These are phyloP conservation scores for Microcyclospora pomicola DNA, from an alignment of 2,329 filamentous ascomycete species.

Conservation along the genomic window DNA sequence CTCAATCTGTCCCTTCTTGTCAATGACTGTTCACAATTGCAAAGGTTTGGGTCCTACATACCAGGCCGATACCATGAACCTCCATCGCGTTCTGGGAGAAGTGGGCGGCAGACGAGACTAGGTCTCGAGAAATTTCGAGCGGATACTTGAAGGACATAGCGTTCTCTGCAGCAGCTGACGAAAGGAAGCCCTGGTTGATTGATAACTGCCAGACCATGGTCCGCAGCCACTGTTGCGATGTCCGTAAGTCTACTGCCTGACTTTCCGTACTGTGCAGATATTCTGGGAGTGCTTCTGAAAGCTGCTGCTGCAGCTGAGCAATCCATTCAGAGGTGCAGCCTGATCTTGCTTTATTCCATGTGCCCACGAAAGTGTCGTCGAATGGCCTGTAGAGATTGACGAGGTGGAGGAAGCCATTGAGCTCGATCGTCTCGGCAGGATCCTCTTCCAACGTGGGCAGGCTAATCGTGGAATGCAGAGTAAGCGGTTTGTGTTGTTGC, in stretches of 20 bases:
- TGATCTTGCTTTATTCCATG: slow-evolving; percentile 47
- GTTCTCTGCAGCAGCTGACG: slow-evolving; percentile 39
- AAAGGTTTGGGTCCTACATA: slow-evolving; percentile 28
- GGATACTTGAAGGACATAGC: slow-evolving; percentile 50
- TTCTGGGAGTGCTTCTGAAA: slow-evolving; percentile 39
- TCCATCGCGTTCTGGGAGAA: slow-evolving; percentile 63
- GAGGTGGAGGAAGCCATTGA: slow-evolving; percentile 46
- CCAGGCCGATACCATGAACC: slow-evolving; percentile 58
- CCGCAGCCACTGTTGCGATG: slow-evolving; percentile 57
- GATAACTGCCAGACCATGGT: slow-evolving; percentile 62
- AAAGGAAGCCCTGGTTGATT: slow-evolving; percentile 51
- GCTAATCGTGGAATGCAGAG: slow-evolving; percentile 45
- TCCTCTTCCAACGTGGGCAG: slow-evolving; percentile 37
- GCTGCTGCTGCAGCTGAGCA: slow-evolving; percentile 35
- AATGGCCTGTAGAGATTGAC: slow-evolving; percentile 49
- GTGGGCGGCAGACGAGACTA: slow-evolving; percentile 50
- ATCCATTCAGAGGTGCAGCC: slow-evolving; percentile 35
- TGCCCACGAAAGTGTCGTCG: slow-evolving; percentile 48
- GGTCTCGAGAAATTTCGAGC: slow-evolving; percentile 46
- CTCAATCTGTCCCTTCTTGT: slow-evolving; percentile 43
- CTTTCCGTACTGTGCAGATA: slow-evolving; percentile 48
- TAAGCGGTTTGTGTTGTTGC: slow-evolving; percentile 49
- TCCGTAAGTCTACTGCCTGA: slow-evolving; percentile 54
- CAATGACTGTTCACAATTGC: slow-evolving; percentile 1
- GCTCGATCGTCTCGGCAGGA: slow-evolving; percentile 40